These are phyloP conservation scores for Tuctoria greenei DNA, from an alignment of 176 grass and related monocot genomes.

Conservation along the genomic window DNA sequence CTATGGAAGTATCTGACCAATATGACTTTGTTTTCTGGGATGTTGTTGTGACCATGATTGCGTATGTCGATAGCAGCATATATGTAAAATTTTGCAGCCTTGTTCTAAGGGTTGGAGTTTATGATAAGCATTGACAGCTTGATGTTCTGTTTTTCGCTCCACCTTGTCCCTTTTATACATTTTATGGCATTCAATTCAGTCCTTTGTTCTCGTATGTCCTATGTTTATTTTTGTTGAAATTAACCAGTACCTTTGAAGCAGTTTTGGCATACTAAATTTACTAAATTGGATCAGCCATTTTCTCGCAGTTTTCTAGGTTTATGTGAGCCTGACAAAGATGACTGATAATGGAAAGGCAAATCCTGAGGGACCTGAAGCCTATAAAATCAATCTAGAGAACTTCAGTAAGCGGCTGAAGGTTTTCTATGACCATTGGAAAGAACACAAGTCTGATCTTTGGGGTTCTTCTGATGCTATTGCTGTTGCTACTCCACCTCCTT, in stretches of 20 bases:
- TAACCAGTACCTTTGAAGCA: background rate
- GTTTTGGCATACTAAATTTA: background rate
- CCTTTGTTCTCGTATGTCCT: background rate
- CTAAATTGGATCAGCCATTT: constrained; percentile 25
- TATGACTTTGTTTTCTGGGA: background rate
- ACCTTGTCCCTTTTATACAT: background rate
- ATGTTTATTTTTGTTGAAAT: background rate
- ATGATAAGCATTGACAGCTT: background rate
- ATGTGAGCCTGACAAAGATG: constrained; percentile 46
- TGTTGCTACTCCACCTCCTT: constrained; percentile 72
- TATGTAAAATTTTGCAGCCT: background rate
- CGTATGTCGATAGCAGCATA: background rate
- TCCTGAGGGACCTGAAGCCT: constrained; percentile 28
- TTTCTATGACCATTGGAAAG: constrained; percentile 68
- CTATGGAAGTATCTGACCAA: background rate
- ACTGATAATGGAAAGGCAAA: constrained; percentile 43
- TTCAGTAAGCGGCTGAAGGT: constrained; percentile 63
- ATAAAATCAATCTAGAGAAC: constrained; percentile 66
- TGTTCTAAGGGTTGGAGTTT: background rate
- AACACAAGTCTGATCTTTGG: constrained; percentile 65
- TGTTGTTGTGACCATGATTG: background rate
- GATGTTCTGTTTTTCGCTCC: background rate
- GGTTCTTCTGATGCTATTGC: constrained; percentile 68
- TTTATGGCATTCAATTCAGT: constrained; percentile 9
- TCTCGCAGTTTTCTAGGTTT: constrained; percentile 37